These are phyloP conservation scores for Chlorella vulgaris DNA, from an alignment of 139 green algal genomes.

Conservation along the genomic window DNA sequence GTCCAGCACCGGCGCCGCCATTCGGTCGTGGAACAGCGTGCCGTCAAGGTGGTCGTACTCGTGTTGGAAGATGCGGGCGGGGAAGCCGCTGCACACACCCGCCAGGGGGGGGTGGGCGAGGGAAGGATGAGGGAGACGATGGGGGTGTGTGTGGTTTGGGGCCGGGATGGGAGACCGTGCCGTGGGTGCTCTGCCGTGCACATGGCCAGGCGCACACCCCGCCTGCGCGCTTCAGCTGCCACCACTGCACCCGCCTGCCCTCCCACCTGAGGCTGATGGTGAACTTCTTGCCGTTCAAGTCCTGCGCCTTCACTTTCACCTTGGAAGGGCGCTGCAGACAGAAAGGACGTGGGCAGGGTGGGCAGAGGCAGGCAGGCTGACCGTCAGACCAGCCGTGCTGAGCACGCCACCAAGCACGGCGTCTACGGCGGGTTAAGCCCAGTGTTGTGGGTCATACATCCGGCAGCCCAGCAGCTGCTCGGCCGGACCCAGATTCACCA, in stretches of 20 bases:
- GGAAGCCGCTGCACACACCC: conserved; percentile 70
- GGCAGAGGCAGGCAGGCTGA: too few relatives aligned
- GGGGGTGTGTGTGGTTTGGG: background rate
- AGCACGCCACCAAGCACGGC: too few relatives aligned
- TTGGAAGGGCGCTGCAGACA: conserved; percentile 59
- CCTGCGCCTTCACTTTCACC: conserved; percentile 87
- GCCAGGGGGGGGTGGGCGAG: too few relatives aligned
- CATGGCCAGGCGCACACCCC: too few relatives aligned
- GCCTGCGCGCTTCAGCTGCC: too few relatives aligned
- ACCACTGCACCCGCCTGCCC: background rate
- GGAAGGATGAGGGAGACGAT: background rate
- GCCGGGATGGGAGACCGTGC: background rate
- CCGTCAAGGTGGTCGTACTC: conserved; percentile 95
- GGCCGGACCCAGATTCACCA: background rate
- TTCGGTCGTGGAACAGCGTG: conserved; percentile 84
- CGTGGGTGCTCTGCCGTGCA: too few relatives aligned
- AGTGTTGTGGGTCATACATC: too few relatives aligned
- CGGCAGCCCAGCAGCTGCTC: too few relatives aligned
- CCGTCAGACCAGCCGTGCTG: too few relatives aligned
- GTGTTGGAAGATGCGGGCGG: conserved; percentile 97
- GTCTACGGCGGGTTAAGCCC: too few relatives aligned
- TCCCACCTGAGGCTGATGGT: conserved; percentile 11
- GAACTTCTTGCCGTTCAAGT: conserved; percentile 80
- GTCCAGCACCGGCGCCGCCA: conserved; percentile 65
- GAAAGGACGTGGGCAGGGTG: background rate